Evolutionary conservation across 1,284 basidiomycete genomes (phyloP), one percentile per base, ranked within the genome.

Genomic region (Trametes pubescens): DNA sequence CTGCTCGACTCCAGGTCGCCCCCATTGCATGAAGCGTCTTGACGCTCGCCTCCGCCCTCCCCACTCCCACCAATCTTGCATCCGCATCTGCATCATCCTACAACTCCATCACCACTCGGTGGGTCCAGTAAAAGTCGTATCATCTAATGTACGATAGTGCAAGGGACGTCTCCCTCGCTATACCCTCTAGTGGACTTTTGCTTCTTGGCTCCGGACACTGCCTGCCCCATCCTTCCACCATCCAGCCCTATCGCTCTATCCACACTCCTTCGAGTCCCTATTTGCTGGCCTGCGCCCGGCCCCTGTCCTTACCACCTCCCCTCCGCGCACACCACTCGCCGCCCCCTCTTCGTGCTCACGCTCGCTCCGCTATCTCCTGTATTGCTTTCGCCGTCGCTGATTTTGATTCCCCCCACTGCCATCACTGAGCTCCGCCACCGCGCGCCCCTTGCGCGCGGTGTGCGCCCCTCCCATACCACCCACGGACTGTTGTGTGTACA

Each of bases 61-160:
- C 57, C 24, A 34, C 34, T 14, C 38, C 52, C 51, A n/a, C 52
- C 21, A 35, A 16, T 21, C 34, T 34, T 22, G 22, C 46, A 29
- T 21, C 56, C 38, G 35, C 56, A 35, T 38, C 62, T 24, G 9
- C 49, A 35, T 11, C 52, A 34, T 61, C 37, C 46, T 35, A 11
- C 49, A 6, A n/a, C 18, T 11, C 26, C 43, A 32, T 22, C 46
- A 35, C 51, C 48, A 37, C 54, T 51, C 57, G 38, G 55, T 44
- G 60, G 46, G 60, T 48, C 57, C 64, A 47, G 51, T 57, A 51
- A 64, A 65, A 67, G 59, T 51, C 66, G 67, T 71, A 66, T 67
- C 62, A 62, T 67, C 61, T 66, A 64, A 60, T 68, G 60, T 68
- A 68, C 67, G 67, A 65, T 66, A 68, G 60, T 54, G 40, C 48